These are phyloP conservation scores for Dendrobium chrysotoxum DNA, from an alignment of 106 monocot genomes.

Conservation along the genomic window DNA sequence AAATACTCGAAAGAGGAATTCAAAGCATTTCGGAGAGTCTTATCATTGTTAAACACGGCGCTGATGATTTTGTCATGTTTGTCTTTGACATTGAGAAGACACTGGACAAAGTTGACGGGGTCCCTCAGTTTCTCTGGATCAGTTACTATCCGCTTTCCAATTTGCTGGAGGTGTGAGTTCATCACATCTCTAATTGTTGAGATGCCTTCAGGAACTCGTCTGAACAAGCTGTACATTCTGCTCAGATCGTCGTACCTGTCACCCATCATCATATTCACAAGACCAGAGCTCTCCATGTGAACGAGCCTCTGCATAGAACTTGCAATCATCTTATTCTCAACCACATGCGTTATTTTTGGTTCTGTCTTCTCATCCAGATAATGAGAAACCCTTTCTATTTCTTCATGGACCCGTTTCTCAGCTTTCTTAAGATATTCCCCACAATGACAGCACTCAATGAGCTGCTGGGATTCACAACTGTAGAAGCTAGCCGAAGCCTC, in stretches of 20 bases:
- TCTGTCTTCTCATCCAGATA: conserved; percentile 63
- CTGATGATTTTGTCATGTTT: conserved; percentile 88
- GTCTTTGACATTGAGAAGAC: conserved; percentile 73
- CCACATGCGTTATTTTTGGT: conserved; percentile 70
- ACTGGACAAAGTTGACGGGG: conserved; percentile 94
- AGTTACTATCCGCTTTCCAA: conserved; percentile 70
- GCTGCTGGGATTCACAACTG: conserved; percentile 70
- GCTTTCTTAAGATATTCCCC: conserved; percentile 80
- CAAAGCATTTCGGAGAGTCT: conserved; percentile 89
- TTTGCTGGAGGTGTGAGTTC: conserved; percentile 76
- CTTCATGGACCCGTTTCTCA: conserved; percentile 82
- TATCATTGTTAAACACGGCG: conserved; percentile 74
- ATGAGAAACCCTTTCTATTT: conserved; percentile 86
- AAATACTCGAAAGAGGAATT: conserved; percentile 94
- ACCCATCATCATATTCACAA: conserved; percentile 83
- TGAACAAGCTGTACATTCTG: conserved; percentile 81
- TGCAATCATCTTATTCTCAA: conserved; percentile 86
- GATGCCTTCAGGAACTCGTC: conserved; percentile 80
- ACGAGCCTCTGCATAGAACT: conserved; percentile 94
- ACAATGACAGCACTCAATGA: conserved; percentile 81
- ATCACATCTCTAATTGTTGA: conserved; percentile 69
- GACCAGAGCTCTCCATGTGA: conserved; percentile 93
- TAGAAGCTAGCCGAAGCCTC: conserved; percentile 80
- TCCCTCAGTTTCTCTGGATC: conserved; percentile 85
- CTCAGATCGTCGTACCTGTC: conserved; percentile 86